Evolutionary conservation across 331 rosid genomes (phyloP).

Genomic region (Pyrus hybrid): DNA sequence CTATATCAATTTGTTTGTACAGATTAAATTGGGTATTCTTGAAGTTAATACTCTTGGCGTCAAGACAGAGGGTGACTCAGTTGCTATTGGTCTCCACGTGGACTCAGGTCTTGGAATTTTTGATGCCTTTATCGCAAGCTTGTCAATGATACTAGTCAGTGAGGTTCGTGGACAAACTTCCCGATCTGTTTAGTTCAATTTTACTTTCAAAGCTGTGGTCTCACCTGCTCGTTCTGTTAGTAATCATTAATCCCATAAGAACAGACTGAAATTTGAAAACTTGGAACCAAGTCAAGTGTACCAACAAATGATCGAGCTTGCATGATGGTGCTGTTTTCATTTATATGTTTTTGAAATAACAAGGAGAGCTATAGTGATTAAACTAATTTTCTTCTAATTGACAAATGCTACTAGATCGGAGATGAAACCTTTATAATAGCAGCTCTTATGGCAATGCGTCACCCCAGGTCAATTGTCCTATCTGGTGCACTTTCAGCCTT

Average conservation of each 20-base stretch:
- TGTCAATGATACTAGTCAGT: slow-evolving; percentile 87
- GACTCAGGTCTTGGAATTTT: slow-evolving; percentile 85
- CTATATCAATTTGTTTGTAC: slow-evolving; percentile 11
- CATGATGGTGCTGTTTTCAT: neutral
- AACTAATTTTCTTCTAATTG: slow-evolving; percentile 14
- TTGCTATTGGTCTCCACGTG: slow-evolving; percentile 33
- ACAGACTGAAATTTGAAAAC: neutral
- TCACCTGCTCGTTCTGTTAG: neutral
- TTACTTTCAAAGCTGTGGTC: neutral
- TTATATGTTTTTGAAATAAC: neutral
- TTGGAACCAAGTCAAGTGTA: neutral
- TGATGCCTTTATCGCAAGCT: slow-evolving; percentile 83
- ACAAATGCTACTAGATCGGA: slow-evolving; percentile 64
- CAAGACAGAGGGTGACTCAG: slow-evolving; percentile 19
- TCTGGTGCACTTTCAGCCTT: slow-evolving; percentile 90
- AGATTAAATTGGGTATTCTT: slow-evolving; percentile 38
- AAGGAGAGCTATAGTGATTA: neutral
- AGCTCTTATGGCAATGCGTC: slow-evolving; percentile 99
- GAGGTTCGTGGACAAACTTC: slow-evolving; percentile 52
- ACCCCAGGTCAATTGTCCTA: slow-evolving; percentile 89
- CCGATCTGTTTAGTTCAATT: neutral
- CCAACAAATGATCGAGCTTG: neutral
- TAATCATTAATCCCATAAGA: neutral
- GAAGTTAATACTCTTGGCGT: slow-evolving; percentile 29
- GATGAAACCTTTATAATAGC: slow-evolving; percentile 98